Evolutionary conservation across 164 flowering plant species (phyloP).

Genomic region (Liquidambar formosana): DNA sequence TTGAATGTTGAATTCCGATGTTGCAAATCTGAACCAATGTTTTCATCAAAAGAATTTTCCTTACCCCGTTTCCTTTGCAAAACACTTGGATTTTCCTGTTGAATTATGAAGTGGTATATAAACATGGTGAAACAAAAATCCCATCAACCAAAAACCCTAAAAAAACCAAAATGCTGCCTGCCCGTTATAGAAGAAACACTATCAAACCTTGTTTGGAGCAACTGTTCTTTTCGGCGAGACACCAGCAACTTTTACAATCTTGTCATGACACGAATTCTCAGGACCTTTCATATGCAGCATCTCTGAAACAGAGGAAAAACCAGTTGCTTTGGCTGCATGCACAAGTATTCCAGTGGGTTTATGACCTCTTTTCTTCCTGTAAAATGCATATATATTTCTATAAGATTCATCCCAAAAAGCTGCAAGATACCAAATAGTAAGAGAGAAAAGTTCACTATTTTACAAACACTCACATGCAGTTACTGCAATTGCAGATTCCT

Average conservation of each 20-base stretch:
- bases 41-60: conserved; percentile 51
- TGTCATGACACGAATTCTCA: conserved; percentile 19
- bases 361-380: conserved; percentile 79
- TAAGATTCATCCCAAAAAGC: neutral
- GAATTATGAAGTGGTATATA: neutral
- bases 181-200: neutral
- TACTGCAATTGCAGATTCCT: conserved; percentile 87
- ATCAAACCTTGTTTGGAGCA: conserved; percentile 29
- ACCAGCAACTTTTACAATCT: neutral
- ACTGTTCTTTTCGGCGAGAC: conserved; percentile 24
- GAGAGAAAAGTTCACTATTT: neutral
- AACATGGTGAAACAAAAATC: neutral
- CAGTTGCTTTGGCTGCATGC: conserved; percentile 68
- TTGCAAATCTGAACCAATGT: conserved; percentile 19
- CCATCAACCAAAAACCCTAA: neutral
- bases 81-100: conserved; percentile 28
- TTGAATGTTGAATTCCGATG: conserved; percentile 1
- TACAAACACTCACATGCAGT: conserved; percentile 63
- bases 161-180: neutral
- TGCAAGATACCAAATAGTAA: neutral
- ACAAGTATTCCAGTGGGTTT: conserved; percentile 75
- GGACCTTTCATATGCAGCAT: conserved; percentile 47
- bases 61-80: conserved; percentile 48
- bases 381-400: neutral
- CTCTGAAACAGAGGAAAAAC: conserved; percentile 79